Evolutionary conservation across 805 yeast genomes (phyloP), one percentile per base, ranked within the genome.

Genomic region (Lipomyces yamadae): DNA sequence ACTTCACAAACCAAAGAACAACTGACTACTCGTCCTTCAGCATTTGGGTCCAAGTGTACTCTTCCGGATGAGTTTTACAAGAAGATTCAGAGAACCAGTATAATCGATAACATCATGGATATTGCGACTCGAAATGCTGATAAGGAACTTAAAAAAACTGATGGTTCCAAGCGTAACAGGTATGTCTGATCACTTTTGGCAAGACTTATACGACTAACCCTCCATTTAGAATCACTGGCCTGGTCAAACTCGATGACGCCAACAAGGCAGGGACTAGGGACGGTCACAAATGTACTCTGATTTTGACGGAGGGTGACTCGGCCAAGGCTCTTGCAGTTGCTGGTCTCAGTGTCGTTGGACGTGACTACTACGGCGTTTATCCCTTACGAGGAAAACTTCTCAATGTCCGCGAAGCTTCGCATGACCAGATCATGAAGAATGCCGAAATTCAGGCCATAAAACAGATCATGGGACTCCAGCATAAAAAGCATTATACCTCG

Each of bases 1-100:
- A 92, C 98, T 0, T 93, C 98, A 0, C 99, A 95, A 80, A 95
- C 99, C 0, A 95, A 95, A 75, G 99, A 95, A 77, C 97, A 92
- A 76, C 81, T 95, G 74, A 93, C 97, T 32, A 92, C 98, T 0
- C 88, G 95, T 76, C 87, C 88, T 0, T 83, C 89, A 24, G 96
- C 93, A 72, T 95, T 94, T 81, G 98, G 98, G 34, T 91, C 97
- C 8, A 89, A 81, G 80, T 90, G 85, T 76, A 87, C 83, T n/a
- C 82, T 95, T 4, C 84, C 91, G 15, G 96, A 90, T 66, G 88
- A 82, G 32, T 95, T 91, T 76, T 83, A 94, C 68, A 86, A 85
- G 69, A 88, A 86, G 69, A 83, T 88, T 29, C 82, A 90, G 76
- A 88, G 88, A 70, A 90, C 97, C 0, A 96, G 91, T 65, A 79